Percentiles rank a stretch among this genome's conserved stretches.
phyloP scores from a whole-genome alignment of 305 asterid genomes.

The Withania somnifera region DNA sequence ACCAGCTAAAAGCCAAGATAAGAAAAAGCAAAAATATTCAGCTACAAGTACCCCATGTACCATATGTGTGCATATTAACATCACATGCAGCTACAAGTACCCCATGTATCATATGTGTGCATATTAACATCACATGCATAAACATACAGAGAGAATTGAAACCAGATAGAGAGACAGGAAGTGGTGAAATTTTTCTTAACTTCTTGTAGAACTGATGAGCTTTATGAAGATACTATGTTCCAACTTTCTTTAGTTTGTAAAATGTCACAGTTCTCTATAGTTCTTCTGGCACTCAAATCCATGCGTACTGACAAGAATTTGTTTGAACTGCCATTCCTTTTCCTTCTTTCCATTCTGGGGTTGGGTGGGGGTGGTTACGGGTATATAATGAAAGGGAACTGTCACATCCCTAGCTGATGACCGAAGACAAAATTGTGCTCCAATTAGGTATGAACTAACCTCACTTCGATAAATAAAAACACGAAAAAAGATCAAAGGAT shows the following conservation, averaged over 20 bases:
- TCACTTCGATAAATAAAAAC: neutral
- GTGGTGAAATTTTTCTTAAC: neutral
- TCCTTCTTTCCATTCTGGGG: neutral
- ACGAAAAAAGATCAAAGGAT: neutral
- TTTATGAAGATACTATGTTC: neutral
- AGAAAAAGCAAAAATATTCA: neutral
- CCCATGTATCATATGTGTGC: neutral
- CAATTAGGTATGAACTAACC: neutral
- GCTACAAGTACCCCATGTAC: neutral
- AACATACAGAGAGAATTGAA: neutral
- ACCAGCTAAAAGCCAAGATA: slow-evolving; percentile 11
- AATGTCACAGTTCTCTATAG: neutral
- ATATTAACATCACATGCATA: neutral
- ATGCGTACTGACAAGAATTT: neutral
- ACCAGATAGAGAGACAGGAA: neutral
- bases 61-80: neutral
- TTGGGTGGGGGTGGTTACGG: neutral
- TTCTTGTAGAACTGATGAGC: neutral
- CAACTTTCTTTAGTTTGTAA: neutral
- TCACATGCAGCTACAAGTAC: neutral
- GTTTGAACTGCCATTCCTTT: neutral
- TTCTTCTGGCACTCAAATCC: neutral
- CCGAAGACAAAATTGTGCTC: neutral
- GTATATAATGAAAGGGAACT: neutral
- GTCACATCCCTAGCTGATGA: neutral